phyloP scores from a whole-genome alignment of 192 early-diverging fungal genomes.

The Backusella liffmaniae region DNA sequence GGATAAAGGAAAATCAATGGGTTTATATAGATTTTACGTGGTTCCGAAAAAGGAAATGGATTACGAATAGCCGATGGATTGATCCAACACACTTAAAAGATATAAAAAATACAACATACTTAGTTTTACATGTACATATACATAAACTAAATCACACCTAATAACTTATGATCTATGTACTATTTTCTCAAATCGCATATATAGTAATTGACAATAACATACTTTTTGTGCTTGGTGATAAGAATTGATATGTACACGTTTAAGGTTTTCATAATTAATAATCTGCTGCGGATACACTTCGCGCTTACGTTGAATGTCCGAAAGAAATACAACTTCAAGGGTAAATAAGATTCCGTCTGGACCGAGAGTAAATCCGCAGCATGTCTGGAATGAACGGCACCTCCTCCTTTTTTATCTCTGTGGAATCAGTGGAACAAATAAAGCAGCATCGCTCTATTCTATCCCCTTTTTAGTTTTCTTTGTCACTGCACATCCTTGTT shows the following conservation, averaged over 20 bases:
- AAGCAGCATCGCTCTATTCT: not conserved
- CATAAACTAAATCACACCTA: not conserved
- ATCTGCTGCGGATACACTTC: not conserved
- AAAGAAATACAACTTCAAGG: not conserved
- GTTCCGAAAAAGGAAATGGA: not conserved
- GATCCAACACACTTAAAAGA: not conserved
- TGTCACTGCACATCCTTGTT: not conserved
- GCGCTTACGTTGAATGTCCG: not conserved
- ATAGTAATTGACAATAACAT: not conserved
- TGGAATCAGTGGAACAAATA: conserved; percentile 1
- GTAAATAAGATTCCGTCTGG: conserved; percentile 2
- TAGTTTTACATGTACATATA: not conserved
- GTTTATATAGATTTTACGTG: not conserved
- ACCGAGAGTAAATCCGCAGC: conserved; percentile 18
- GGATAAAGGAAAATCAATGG: not conserved
- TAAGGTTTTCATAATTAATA: not conserved
- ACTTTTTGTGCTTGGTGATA: not conserved
- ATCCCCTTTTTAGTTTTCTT: not conserved
- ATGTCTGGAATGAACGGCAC: not conserved
- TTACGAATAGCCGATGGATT: not conserved
- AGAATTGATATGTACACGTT: not conserved
- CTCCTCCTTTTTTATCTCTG: conserved; percentile 2
- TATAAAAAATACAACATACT: not conserved
- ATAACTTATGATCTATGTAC: not conserved
- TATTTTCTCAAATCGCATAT: not conserved